Evolutionary conservation across 176 grass and related monocot genomes (phyloP), one percentile per base, ranked within the genome.

Genomic region (Cocos nucifera): DNA sequence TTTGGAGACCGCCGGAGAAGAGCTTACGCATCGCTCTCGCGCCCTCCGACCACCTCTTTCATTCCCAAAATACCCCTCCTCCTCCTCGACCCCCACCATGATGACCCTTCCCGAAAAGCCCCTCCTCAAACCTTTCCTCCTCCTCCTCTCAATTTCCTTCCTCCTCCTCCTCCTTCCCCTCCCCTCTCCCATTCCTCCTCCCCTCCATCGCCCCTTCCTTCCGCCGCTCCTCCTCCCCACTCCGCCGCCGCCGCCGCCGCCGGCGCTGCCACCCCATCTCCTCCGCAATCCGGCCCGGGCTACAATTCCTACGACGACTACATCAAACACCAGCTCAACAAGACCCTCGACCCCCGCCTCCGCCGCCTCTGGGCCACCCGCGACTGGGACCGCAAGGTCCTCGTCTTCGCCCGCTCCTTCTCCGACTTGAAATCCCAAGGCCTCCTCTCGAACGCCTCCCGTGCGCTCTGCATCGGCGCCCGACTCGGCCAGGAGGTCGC

Each of bases 221-320:
- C 65, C 53, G 83, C 63, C 59, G 24, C 9, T 12, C 24, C 65
- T 15, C 24, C 17, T 16, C n/a, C 25, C 27, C n/a, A n/a, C n/a
- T n/a, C 25, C 26, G 17, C 8, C 52, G 15, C 17, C 28, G 3
- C 29, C 6, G 0, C 35, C 10, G 10, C 29, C 39, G 32, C 12
- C n/a, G 54, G 3, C 1, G n/a, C 54, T 3, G 7, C 53, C 53
- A 19, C 53, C 54, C 8, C 75, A 1, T n/a, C 84, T 87, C 73
- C 77, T 96, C 77, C 87, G 83, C 22, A 87, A 87, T 96, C 78
- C 92, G 92, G 92, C 5, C 75, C 50, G 16, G 49, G 80, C 16
- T 90, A 78, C 80, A 50, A 58, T 2, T 82, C 92, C 50, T 96
- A 96, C 78, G 81, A 96, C 58, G 92, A 96, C 55, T 96, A 96